A percentile compares a stretch with the other conserved stretches of the same genome.
These are phyloP conservation scores for Scheffersomyces cryptocercus DNA, from an alignment of 1,139 yeast species.

Conservation along the genomic window DNA sequence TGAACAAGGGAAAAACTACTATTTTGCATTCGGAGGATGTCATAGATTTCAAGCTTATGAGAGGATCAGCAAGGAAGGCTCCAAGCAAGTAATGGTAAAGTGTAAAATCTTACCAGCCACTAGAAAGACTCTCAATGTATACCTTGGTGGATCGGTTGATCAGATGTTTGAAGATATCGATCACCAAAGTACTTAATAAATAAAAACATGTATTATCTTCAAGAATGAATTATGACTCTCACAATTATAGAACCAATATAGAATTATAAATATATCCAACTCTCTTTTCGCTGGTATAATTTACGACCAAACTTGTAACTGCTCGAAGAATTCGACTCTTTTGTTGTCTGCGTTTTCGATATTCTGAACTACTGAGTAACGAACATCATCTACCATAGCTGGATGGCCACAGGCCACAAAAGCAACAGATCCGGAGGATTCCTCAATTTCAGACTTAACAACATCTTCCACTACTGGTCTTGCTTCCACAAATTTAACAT, in stretches of 20 bases:
- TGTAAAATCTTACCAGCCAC: constrained; percentile 72
- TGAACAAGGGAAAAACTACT: constrained; percentile 59
- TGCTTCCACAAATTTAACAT: constrained; percentile 30
- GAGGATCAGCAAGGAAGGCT: constrained; percentile 23
- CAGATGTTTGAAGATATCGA: constrained; percentile 40
- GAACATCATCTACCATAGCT: constrained; percentile 50
- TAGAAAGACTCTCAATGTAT: constrained; percentile 56
- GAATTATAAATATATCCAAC: too few relatives aligned
- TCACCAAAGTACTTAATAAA: not conserved
- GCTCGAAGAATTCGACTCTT: constrained; percentile 51
- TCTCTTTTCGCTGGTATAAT: not conserved
- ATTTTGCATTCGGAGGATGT: constrained; percentile 86
- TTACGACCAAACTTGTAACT: constrained; percentile 39
- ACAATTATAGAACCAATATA: too few relatives aligned
- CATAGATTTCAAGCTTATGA: constrained; percentile 83
- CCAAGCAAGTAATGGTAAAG: constrained; percentile 50
- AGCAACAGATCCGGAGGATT: constrained; percentile 37
- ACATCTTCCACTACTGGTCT: constrained; percentile 33
- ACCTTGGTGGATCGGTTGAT: constrained; percentile 68
- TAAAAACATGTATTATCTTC: not conserved
- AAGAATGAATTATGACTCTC: too few relatives aligned
- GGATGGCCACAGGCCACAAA: constrained; percentile 58
- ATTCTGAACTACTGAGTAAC: constrained; percentile 34
- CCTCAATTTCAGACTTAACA: constrained; percentile 26
- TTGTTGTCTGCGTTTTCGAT: constrained; percentile 25